phyloP scores from a whole-genome alignment of 2,329 filamentous ascomycete genomes.

The Cordyceps fumosorosea region DNA sequence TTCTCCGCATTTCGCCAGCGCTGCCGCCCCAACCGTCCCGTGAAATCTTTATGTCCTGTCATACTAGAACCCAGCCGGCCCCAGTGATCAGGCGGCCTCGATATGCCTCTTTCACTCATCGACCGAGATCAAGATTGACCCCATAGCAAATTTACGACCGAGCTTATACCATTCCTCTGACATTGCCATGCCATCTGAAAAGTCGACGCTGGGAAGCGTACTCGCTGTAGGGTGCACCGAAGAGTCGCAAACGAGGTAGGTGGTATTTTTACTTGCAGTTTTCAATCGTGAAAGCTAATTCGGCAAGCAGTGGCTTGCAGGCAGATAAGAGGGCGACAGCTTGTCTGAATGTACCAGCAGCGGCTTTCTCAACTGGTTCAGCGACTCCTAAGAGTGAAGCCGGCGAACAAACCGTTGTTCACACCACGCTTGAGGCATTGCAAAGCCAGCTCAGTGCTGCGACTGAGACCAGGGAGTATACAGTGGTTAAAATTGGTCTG shows the following conservation, averaged over 20 bases:
- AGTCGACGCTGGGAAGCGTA: neutral
- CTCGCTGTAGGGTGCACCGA: neutral
- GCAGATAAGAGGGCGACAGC: constrained; percentile 8
- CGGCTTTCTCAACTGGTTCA: neutral
- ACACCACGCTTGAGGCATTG: neutral
- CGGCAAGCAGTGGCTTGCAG: constrained; percentile 1
- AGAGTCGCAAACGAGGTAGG: neutral
- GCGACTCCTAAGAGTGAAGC: neutral
- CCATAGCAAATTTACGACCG: neutral
- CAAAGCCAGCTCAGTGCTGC: neutral
- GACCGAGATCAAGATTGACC: neutral
- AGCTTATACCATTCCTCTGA: neutral
- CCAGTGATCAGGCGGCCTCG: neutral
- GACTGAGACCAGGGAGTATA: neutral
- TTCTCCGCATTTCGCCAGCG: neutral
- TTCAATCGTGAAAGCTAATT: neutral
- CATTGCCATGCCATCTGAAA: neutral
- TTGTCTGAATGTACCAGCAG: neutral
- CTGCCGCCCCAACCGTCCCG: too few relatives aligned
- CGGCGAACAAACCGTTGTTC: neutral
- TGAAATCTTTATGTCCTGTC: neutral
- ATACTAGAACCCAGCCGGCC: too few relatives aligned
- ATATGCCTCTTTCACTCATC: neutral
- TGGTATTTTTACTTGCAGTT: neutral
- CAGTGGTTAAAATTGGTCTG: neutral